phyloP scores from a whole-genome alignment of 139 green algal species.

The Picochlorum costavermella region DNA sequence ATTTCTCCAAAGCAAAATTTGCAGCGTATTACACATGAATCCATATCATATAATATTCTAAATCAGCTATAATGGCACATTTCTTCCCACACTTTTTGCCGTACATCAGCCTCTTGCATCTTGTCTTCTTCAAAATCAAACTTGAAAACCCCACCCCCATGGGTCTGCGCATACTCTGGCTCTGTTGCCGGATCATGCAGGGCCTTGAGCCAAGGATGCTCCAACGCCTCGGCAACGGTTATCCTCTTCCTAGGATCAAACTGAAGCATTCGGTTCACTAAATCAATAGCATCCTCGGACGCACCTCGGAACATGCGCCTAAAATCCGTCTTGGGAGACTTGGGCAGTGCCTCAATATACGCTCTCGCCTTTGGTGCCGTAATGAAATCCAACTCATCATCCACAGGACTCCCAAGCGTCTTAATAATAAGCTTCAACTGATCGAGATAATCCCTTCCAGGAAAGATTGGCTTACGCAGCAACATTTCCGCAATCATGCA shows the following conservation, averaged over 20 bases:
- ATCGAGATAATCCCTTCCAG: constrained; percentile 88
- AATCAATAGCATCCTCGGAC: constrained; percentile 62
- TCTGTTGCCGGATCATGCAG: constrained; percentile 76
- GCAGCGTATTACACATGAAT: constrained; percentile 39
- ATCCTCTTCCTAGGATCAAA: constrained; percentile 84
- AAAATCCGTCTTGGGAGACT: constrained; percentile 36
- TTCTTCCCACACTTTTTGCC: constrained; percentile 69
- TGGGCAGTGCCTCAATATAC: constrained; percentile 69
- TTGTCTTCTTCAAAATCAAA: constrained; percentile 87
- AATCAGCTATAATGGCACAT: constrained; percentile 47
- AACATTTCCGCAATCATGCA: constrained; percentile 93
- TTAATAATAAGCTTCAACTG: constrained; percentile 90
- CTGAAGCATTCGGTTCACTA: constrained; percentile 85
- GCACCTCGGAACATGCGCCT: constrained; percentile 63
- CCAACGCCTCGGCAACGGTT: constrained; percentile 70
- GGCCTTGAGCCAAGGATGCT: constrained; percentile 79
- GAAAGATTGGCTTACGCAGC: constrained; percentile 73
- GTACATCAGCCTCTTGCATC: constrained; percentile 59
- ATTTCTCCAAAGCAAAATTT: constrained; percentile 52
- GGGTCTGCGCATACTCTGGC: constrained; percentile 33
- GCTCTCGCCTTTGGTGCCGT: constrained; percentile 62
- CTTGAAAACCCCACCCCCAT: constrained; percentile 43
- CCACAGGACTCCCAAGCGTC: constrained; percentile 74
- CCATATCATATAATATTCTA: no score
- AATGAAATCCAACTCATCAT: constrained; percentile 89